Conservation (phyloP, 2,329 filamentous ascomycete species). For the Cytospora piceae region DNA sequence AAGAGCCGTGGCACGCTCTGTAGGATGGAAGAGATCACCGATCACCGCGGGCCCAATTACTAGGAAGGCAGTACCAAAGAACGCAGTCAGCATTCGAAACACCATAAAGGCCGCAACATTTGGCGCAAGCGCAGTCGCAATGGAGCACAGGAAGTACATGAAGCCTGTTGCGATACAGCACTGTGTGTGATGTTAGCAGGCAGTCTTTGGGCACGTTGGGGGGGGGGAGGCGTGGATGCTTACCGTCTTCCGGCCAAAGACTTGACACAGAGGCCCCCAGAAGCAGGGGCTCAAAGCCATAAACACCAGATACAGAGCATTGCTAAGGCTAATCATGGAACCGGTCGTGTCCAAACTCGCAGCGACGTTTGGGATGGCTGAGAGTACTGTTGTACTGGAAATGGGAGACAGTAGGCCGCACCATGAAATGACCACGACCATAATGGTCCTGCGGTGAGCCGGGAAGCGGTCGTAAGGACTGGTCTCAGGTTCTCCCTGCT, state of each 20-base stretch:
- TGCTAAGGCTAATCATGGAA: slow-evolving; percentile 25
- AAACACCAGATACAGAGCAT: slow-evolving; percentile 65
- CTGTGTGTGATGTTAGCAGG: slow-evolving; percentile 41
- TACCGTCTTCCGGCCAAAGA: slow-evolving; percentile 63
- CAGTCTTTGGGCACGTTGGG: slow-evolving; percentile 32
- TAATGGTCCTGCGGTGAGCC: slow-evolving; percentile 16
- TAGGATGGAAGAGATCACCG: slow-evolving; percentile 65
- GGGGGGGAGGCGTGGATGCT: slow-evolving; percentile 35
- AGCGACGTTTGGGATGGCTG: slow-evolving; percentile 23
- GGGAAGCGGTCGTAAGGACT: slow-evolving; percentile 21
- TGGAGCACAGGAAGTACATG: slow-evolving; percentile 69
- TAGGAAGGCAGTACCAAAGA: slow-evolving; percentile 75
- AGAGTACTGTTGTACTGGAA: slow-evolving; percentile 20
- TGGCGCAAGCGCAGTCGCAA: slow-evolving; percentile 73
- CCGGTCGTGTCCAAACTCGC: slow-evolving; percentile 16
- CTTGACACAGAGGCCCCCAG: slow-evolving; percentile 73
- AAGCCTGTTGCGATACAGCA: slow-evolving; percentile 54
- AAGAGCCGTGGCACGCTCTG: slow-evolving; percentile 71
- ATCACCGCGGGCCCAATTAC: slow-evolving; percentile 59
- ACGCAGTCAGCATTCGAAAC: slow-evolving; percentile 74
- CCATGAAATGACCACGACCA: slow-evolving; percentile 24
- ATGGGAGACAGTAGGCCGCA: slow-evolving; percentile 23
- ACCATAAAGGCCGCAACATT: slow-evolving; percentile 73
- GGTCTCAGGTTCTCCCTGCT: not conserved
- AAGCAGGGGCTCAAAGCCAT: slow-evolving; percentile 74